Evolutionary conservation across 1,284 basidiomycete genomes (phyloP), one percentile per base, ranked within the genome.

Genomic region (Amylostereum chailletii): DNA sequence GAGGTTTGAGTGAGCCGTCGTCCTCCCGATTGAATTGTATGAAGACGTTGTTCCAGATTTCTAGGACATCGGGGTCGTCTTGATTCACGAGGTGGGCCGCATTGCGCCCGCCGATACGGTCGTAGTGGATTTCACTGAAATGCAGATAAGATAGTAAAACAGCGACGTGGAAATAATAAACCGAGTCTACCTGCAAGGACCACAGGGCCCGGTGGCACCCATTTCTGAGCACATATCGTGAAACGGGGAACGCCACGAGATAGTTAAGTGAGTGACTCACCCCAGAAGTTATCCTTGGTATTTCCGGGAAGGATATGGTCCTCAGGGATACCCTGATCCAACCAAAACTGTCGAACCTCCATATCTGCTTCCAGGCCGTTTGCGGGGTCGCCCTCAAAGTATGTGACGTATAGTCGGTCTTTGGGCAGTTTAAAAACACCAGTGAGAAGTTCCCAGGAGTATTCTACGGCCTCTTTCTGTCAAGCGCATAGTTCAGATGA

Each of bases 11-110:
- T 11, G 83, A 81, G 47, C 90, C 89, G 54, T 94, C 88, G 39
- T 84, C 79, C 68, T 98, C 95, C 39, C 95, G 88, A 68, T 99
- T 99, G 75, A 90, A 99, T 62, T 97, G 94, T 63, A 99, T 98
- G 68, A 98, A 99, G 51, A 99, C 95, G 67, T 96, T 96, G 75
- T 99, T 99, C 95, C 95, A 99, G 60, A 99, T 94, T 69, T 99
- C 96, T 53, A 99, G 78, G 4, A 99, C 95, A 58, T 94, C 83
- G 3, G 95, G 91, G 63, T 99, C 94, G 65, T 98, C 93, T 61
- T 86, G 77, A 68, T 98, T 97, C 61, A 99, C 94, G 47, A 96
- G 83, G 60, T 86, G 75, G 4, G 94, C 80, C 42, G 94, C 95
- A 62, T 98, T 91, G 47, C 95, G 82, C 36, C 87, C 89, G 42